A percentile compares a stretch with the other conserved stretches of the same genome.
phyloP scores from a whole-genome alignment of 192 early-diverging fungal genomes.

The Podila horticola region DNA sequence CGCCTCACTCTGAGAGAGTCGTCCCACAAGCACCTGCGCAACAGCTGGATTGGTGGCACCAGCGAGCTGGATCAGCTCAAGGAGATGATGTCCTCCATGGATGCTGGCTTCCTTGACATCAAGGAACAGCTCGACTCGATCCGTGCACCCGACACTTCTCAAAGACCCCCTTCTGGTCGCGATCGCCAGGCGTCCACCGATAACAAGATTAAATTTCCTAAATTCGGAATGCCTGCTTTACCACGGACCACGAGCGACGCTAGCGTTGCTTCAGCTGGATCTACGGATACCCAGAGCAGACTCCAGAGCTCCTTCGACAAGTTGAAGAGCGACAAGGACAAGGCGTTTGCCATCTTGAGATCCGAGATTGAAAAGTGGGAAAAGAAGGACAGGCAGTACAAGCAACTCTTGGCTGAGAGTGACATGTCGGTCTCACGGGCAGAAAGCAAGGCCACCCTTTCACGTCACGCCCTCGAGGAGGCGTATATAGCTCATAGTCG shows the following conservation, averaged over 20 bases:
- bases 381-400: conserved; percentile 49
- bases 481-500: conserved; percentile 20
- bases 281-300: conserved; percentile 25
- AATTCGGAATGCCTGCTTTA: conserved; percentile 35
- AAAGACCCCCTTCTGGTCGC: conserved; percentile 7
- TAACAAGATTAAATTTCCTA: background rate
- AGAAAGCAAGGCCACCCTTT: conserved; percentile 10
- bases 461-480: conserved; percentile 32
- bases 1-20: conserved; percentile 34
- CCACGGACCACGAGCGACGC: conserved; percentile 44
- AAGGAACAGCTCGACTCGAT: conserved; percentile 46
- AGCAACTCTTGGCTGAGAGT: conserved; percentile 28
- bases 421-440: conserved; percentile 13
- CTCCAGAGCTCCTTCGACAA: conserved; percentile 35
- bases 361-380: conserved; percentile 56
- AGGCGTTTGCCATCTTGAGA: conserved; percentile 48
- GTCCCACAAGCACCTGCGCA: conserved; percentile 32
- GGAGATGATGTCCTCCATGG: conserved; percentile 49
- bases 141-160: conserved; percentile 3
- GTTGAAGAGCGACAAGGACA: conserved; percentile 50
- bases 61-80: conserved; percentile 41
- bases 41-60: conserved; percentile 36
- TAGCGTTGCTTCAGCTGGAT: conserved; percentile 16
- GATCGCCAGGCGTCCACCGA: background rate
- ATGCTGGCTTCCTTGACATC: conserved; percentile 48